Conservation (phyloP, 2,329 filamentous ascomycete species). For the Endocalyx cinctus region DNA sequence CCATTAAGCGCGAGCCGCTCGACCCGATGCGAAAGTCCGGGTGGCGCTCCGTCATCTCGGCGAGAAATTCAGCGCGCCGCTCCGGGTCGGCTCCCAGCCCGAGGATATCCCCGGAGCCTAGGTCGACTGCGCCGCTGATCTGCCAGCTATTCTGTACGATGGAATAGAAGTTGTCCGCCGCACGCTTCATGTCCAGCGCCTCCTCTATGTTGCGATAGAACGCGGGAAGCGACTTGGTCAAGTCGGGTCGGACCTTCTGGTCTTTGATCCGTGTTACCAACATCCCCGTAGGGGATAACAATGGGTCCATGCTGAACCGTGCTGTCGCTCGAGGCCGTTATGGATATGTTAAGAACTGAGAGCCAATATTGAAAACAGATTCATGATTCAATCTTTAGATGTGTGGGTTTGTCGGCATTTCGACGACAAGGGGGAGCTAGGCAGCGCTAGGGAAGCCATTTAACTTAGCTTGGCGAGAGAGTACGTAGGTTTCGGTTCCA, state of each 20-base stretch:
- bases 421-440: too few relatives aligned
- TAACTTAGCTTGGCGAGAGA: too few relatives aligned
- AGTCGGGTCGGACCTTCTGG: not conserved
- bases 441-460: too few relatives aligned
- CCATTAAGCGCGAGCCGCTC: constrained; percentile 43
- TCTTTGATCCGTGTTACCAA: too few relatives aligned
- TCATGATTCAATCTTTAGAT: too few relatives aligned
- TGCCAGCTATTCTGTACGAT: constrained; percentile 3
- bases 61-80: not conserved
- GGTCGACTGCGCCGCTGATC: constrained; percentile 1
- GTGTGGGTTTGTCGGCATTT: too few relatives aligned
- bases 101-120: constrained; percentile 6
- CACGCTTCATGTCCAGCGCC: constrained; percentile 2
- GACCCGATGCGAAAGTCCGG: constrained; percentile 1
- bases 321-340: too few relatives aligned
- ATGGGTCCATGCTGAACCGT: too few relatives aligned
- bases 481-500: too few relatives aligned
- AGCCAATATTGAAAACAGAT: too few relatives aligned
- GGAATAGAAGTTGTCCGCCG: not conserved
- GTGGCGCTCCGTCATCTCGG: not conserved
- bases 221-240: not conserved
- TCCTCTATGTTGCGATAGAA: constrained; percentile 7
- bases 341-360: too few relatives aligned
- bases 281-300: too few relatives aligned
- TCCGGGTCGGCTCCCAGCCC: constrained; percentile 1